phyloP scores from a whole-genome alignment of 495 filamentous ascomycete genomes.

The Xylaria cubensis region DNA sequence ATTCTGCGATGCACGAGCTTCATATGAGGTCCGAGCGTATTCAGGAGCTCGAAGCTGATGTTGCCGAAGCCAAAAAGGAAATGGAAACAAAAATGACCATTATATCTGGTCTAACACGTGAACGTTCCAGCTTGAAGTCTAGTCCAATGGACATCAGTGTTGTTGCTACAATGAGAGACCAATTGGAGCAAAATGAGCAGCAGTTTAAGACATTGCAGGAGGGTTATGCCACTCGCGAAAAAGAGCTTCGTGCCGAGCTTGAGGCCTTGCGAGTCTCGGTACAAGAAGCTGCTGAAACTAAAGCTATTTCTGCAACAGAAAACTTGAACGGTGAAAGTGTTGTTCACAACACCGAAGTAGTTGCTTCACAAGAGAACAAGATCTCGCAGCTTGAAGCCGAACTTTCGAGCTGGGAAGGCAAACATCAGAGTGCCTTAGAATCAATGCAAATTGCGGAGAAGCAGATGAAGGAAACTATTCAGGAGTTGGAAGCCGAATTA shows the following conservation, averaged over 20 bases:
- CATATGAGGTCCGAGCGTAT: conserved; percentile 86
- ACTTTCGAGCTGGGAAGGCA: conserved; percentile 73
- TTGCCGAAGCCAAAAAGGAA: conserved; percentile 84
- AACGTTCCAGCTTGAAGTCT: conserved; percentile 85
- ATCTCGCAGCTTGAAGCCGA: conserved; percentile 78
- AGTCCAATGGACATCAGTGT: conserved; percentile 92
- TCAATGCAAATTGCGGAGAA: conserved; percentile 77
- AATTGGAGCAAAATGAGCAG: conserved; percentile 83
- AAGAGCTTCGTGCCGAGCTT: conserved; percentile 72
- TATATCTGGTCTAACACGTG: conserved; percentile 90
- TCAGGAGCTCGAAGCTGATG: conserved; percentile 85
- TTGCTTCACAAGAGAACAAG: conserved; percentile 62
- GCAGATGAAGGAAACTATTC: conserved; percentile 72
- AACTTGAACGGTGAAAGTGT: conserved; percentile 23
- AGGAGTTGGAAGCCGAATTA: conserved; percentile 68
- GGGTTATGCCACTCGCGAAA: conserved; percentile 72
- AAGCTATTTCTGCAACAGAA: conserved; percentile 26
- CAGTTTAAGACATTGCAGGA: conserved; percentile 78
- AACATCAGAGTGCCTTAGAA: conserved; percentile 73
- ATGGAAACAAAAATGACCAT: conserved; percentile 96
- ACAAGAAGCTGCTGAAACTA: conserved; percentile 43
- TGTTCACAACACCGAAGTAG: conserved; percentile 42
- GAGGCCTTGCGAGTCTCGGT: conserved; percentile 67
- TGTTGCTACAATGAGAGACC: conserved; percentile 84
- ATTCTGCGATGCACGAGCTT: conserved; percentile 91